These are phyloP conservation scores for Liriodendron chinense DNA, from an alignment of 164 flowering plant species.

Conservation along the genomic window DNA sequence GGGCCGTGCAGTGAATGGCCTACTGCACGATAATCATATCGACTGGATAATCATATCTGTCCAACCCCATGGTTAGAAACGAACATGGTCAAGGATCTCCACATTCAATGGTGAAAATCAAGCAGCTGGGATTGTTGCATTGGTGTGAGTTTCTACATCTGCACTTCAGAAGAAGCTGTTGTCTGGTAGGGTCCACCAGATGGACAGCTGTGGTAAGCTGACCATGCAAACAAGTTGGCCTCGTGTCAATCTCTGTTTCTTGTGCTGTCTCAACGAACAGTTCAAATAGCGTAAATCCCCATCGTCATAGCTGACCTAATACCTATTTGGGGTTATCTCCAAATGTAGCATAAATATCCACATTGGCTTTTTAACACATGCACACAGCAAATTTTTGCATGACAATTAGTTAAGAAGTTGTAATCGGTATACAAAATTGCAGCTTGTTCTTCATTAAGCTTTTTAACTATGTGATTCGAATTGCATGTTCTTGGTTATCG, in stretches of 20 bases:
- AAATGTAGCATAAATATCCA: neutral
- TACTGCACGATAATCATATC: no score
- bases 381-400: neutral
- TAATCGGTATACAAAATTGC: neutral
- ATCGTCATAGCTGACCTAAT: neutral
- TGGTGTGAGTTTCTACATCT: neutral
- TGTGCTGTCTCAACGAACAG: neutral
- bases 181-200: neutral
- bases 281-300: neutral
- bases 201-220: neutral
- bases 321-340: neutral
- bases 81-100: no score
- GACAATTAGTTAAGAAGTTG: neutral
- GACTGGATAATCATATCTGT: no score
- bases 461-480: neutral
- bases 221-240: neutral
- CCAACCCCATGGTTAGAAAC: no score
- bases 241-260: neutral
- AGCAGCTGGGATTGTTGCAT: no score
- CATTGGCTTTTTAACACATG: neutral
- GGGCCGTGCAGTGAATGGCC: no score
- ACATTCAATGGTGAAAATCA: no score
- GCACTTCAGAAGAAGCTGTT: neutral
- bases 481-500: neutral
- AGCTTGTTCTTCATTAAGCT: neutral